Percentiles rank a stretch among this genome's conserved stretches.
These are phyloP conservation scores for Neonectria hederae DNA, from an alignment of 2,329 filamentous ascomycete genomes.

Conservation along the genomic window DNA sequence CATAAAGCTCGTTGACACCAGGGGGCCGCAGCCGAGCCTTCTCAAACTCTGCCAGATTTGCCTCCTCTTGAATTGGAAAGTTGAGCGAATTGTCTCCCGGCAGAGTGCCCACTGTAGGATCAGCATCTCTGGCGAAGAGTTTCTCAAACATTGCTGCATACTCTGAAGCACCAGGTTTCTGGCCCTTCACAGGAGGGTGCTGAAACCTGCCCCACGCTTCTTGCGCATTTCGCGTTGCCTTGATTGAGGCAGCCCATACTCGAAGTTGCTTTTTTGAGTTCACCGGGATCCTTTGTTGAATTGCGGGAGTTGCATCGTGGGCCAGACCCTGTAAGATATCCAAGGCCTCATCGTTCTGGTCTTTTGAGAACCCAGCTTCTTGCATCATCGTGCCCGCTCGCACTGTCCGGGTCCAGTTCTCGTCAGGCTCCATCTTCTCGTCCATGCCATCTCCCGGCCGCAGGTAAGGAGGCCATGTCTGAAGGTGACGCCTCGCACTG, in stretches of 20 bases:
- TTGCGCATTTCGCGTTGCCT: slow-evolving; percentile 66
- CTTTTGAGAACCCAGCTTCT: slow-evolving; percentile 64
- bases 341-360: slow-evolving; percentile 58
- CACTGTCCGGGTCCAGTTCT: slow-evolving; percentile 63
- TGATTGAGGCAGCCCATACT: slow-evolving; percentile 65
- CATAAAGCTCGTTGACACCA: slow-evolving; percentile 65
- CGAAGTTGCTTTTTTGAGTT: slow-evolving; percentile 30
- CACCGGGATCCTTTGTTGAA: slow-evolving; percentile 56
- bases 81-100: slow-evolving; percentile 71
- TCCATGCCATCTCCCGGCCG: slow-evolving; percentile 67
- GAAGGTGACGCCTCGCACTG: slow-evolving; percentile 57
- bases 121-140: slow-evolving; percentile 51
- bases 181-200: slow-evolving; percentile 46
- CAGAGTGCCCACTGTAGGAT: slow-evolving; percentile 45
- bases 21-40: slow-evolving; percentile 71
- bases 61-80: slow-evolving; percentile 45
- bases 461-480: slow-evolving; percentile 70
- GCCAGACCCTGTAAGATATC: slow-evolving; percentile 63
- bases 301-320: slow-evolving; percentile 62
- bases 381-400: slow-evolving; percentile 63
- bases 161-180: slow-evolving; percentile 53
- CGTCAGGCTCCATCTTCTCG: slow-evolving; percentile 59
- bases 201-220: slow-evolving; percentile 68
- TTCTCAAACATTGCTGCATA: slow-evolving; percentile 71
- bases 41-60: slow-evolving; percentile 71